A percentile compares a stretch with the other conserved stretches of the same genome.
phyloP scores from a whole-genome alignment of 495 filamentous ascomycete genomes.

The Aspergillus avenaceus region DNA sequence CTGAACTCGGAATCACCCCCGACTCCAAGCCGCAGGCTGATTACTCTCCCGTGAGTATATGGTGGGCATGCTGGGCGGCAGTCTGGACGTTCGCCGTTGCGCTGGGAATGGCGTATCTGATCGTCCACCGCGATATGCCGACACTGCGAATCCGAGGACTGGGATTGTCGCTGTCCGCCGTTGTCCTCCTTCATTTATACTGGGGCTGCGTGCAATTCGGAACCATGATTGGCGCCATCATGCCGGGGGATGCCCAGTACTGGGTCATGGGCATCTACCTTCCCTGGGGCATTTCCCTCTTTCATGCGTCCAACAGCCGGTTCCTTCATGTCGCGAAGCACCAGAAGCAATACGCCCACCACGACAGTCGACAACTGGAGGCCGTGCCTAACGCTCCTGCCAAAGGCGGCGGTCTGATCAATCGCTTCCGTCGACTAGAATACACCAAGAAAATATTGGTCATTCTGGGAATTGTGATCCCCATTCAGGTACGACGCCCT shows the following conservation, averaged over 20 bases:
- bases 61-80: slow-evolving; percentile 30
- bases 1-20: slow-evolving; percentile 29
- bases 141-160: slow-evolving; percentile 63
- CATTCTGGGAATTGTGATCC: slow-evolving; percentile 24
- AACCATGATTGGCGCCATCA: slow-evolving; percentile 54
- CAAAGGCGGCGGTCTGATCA: slow-evolving; percentile 16
- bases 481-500: slow-evolving; percentile 19
- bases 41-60: slow-evolving; percentile 26
- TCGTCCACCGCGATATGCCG: slow-evolving; percentile 49
- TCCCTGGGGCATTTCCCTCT: slow-evolving; percentile 66
- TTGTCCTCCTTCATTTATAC: slow-evolving; percentile 63
- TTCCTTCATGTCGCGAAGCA: slow-evolving; percentile 59
- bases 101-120: slow-evolving; percentile 50
- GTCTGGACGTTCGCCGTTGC: slow-evolving; percentile 54
- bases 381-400: slow-evolving; percentile 1
- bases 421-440: slow-evolving; percentile 24
- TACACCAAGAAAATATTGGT: slow-evolving; percentile 25
- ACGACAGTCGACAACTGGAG: slow-evolving; percentile 4
- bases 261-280: slow-evolving; percentile 74
- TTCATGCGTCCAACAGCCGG: slow-evolving; percentile 64
- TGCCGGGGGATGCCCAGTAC: slow-evolving; percentile 57
- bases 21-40: slow-evolving; percentile 22
- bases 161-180: slow-evolving; percentile 52
- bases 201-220: slow-evolving; percentile 55
- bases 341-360: slow-evolving; percentile 28